phyloP scores from a whole-genome alignment of 371 early-diverging fungal genomes.

The Capillidium rhysosporum region DNA sequence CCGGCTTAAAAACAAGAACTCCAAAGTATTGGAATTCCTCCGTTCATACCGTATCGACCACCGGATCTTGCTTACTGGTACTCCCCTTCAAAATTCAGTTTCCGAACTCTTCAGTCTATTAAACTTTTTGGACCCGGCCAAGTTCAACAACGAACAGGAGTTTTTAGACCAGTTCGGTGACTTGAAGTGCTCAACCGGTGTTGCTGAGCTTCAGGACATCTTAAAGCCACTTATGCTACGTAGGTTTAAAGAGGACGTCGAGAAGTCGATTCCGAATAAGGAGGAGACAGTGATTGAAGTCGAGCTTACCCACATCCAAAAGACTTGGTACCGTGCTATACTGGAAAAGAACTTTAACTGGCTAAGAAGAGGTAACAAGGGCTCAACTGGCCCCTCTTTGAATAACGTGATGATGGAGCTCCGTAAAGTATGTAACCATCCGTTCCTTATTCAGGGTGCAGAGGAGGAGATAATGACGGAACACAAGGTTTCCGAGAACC shows the following conservation, averaged over 20 bases:
- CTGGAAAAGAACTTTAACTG: conserved; percentile 70
- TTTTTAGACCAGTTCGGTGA: conserved; percentile 63
- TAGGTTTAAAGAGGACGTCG: conserved; percentile 71
- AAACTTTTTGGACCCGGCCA: conserved; percentile 82
- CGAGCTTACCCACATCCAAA: conserved; percentile 61
- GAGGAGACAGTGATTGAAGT: conserved; percentile 31
- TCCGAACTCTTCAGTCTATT: conserved; percentile 87
- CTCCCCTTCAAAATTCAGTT: conserved; percentile 90
- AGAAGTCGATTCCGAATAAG: conserved; percentile 53
- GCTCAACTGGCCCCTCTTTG: conserved; percentile 14
- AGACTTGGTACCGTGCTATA: conserved; percentile 49
- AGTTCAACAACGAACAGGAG: conserved; percentile 27
- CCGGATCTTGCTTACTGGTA: conserved; percentile 80
- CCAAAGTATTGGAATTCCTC: conserved; percentile 83
- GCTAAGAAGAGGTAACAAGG: conserved; percentile 37
- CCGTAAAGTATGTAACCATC: conserved; percentile 94
- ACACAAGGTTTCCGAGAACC: conserved; percentile 13
- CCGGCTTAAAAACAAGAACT: conserved; percentile 86
- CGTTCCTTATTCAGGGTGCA: conserved; percentile 65
- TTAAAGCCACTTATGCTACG: conserved; percentile 56
- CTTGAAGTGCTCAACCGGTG: conserved; percentile 54
- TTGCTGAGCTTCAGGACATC: conserved; percentile 37
- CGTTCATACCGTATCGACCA: conserved; percentile 55
- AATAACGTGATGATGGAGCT: conserved; percentile 88
- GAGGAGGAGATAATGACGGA: conserved; percentile 10